phyloP scores from a whole-genome alignment of 2,329 filamentous ascomycete species.

The Monilinia polystroma region DNA sequence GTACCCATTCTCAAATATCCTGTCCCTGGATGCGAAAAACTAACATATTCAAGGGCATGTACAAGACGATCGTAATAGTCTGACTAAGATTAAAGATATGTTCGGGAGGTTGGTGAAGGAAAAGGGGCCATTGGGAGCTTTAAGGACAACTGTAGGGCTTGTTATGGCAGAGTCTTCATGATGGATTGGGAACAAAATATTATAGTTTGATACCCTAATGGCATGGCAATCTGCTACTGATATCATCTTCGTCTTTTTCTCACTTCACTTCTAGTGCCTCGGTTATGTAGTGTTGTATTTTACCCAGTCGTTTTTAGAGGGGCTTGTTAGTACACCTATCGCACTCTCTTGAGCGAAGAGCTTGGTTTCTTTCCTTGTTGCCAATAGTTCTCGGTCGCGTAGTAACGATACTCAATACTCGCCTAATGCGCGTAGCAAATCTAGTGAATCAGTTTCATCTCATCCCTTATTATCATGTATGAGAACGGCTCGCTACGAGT shows the following conservation, averaged over 20 bases:
- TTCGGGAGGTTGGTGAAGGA: conserved; percentile 60
- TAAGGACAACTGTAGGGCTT: conserved; percentile 60
- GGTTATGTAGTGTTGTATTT: not conserved
- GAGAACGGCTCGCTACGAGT: not conserved
- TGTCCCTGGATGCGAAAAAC: conserved; percentile 3
- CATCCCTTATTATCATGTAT: not conserved
- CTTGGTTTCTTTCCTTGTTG: not conserved
- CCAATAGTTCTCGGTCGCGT: not conserved
- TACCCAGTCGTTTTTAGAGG: not conserved
- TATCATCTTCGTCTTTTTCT: not conserved
- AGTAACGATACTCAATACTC: not conserved
- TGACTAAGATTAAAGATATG: conserved; percentile 57
- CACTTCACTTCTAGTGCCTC: not conserved
- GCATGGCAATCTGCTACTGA: not conserved
- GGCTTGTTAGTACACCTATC: not conserved
- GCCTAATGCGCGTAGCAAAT: not conserved
- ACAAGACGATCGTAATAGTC: conserved; percentile 54
- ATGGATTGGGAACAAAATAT: not conserved
- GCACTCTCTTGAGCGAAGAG: not conserved
- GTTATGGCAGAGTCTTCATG: conserved; percentile 41
- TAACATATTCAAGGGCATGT: conserved; percentile 53
- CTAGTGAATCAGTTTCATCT: not conserved
- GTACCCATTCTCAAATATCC: conserved; percentile 38
- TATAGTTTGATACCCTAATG: conserved; percentile 5
- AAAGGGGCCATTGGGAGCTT: conserved; percentile 56